These are phyloP conservation scores for Russula dissimulans DNA, from an alignment of 768 basidiomycete genomes.

Conservation along the genomic window DNA sequence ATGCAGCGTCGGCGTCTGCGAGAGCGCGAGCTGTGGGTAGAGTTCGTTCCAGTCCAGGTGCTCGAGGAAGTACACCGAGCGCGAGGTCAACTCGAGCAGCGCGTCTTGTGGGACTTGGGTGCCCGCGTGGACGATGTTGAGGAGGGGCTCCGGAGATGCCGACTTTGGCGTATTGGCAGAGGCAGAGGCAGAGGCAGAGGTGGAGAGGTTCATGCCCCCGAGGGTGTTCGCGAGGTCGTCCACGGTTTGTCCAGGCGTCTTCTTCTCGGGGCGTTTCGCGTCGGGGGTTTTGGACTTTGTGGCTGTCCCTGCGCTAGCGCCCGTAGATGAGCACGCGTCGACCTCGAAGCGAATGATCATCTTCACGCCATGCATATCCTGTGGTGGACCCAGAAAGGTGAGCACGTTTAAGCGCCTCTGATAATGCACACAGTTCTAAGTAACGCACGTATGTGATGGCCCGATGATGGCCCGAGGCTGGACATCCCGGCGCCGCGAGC, in stretches of 20 bases:
- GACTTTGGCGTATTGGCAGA: not conserved
- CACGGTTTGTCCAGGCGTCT: not conserved
- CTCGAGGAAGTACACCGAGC: conserved; percentile 19
- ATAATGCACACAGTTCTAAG: not conserved
- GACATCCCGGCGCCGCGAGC: conserved; percentile 38
- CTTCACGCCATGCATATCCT: conserved; percentile 52
- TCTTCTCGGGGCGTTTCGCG: not conserved
- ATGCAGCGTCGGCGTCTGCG: conserved; percentile 54
- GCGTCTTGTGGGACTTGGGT: conserved; percentile 10
- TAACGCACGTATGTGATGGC: conserved; percentile 55
- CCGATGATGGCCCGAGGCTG: conserved; percentile 49
- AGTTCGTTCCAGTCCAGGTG: conserved; percentile 46
- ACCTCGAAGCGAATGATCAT: conserved; percentile 52
- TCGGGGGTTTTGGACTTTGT: not conserved
- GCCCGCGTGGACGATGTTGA: conserved; percentile 14
- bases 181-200: not conserved
- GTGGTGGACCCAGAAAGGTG: not conserved
- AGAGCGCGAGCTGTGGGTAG: conserved; percentile 61
- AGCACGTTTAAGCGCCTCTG: not conserved
- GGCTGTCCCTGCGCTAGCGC: not conserved
- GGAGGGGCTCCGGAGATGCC: not conserved
- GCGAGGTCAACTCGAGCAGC: conserved; percentile 30
- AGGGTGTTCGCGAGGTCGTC: conserved; percentile 22
- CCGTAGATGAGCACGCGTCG: conserved; percentile 29
- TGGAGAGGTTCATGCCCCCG: conserved; percentile 10